Percentiles rank a stretch among this genome's conserved stretches.
Conservation (phyloP, 768 basidiomycete genomes). For the Mycena epipterygia region DNA sequence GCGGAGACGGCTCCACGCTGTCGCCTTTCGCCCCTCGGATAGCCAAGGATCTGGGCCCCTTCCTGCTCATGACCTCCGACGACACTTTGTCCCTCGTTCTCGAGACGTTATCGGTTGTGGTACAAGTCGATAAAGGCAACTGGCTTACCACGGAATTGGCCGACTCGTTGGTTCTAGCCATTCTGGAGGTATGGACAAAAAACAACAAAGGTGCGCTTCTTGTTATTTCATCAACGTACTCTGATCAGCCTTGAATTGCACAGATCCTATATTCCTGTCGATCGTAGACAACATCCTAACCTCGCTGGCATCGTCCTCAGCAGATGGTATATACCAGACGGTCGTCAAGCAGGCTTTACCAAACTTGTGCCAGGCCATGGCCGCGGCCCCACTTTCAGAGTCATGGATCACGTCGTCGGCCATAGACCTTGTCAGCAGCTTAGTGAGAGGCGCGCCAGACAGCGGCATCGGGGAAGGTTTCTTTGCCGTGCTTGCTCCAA, state of each 20-base stretch:
- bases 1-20: constrained; percentile 70
- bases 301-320: constrained; percentile 73
- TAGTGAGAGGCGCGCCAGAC: constrained; percentile 75
- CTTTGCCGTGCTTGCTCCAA: constrained; percentile 80
- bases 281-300: constrained; percentile 86
- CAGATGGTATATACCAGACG: constrained; percentile 74
- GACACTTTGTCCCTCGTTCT: constrained; percentile 92
- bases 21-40: constrained; percentile 79
- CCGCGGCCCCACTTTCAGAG: constrained; percentile 68
- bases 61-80: constrained; percentile 83
- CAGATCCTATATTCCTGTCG: constrained; percentile 90
- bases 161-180: constrained; percentile 71
- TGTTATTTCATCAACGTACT: neutral
- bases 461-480: constrained; percentile 84
- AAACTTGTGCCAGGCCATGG: constrained; percentile 74
- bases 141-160: constrained; percentile 83
- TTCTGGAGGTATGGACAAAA: constrained; percentile 87
- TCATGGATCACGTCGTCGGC: constrained; percentile 85
- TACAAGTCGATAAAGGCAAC: constrained; percentile 78
- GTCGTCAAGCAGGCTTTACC: constrained; percentile 85
- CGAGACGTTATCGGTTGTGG: constrained; percentile 85
- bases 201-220: constrained; percentile 80
- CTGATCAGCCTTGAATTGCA: neutral
- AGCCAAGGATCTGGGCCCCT: constrained; percentile 85
- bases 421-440: constrained; percentile 82